Conservation (phyloP, 1,284 basidiomycete genomes). For the Afroboletus lepidellus region DNA sequence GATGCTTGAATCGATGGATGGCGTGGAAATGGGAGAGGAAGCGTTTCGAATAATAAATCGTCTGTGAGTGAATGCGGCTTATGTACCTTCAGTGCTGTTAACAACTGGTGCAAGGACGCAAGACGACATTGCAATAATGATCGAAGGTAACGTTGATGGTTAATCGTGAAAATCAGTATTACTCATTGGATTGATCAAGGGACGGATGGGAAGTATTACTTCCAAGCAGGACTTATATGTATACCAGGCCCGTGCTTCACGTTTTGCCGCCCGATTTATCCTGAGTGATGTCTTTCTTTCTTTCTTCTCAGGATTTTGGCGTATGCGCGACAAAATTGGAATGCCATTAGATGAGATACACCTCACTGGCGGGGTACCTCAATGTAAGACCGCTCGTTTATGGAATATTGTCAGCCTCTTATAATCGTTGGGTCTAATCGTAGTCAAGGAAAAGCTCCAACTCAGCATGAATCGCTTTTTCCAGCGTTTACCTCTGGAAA, state of each 20-base stretch:
- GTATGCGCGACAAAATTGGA: conserved; percentile 75
- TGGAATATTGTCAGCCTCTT: neutral
- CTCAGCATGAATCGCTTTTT: conserved; percentile 71
- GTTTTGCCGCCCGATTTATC: neutral
- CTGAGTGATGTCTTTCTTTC: neutral
- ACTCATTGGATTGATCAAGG: conserved; percentile 36
- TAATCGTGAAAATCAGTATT: neutral
- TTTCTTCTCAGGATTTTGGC: conserved; percentile 63
- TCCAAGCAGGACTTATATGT: conserved; percentile 70
- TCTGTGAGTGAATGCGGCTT: conserved; percentile 45
- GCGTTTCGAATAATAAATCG: conserved; percentile 66
- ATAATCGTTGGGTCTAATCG: neutral
- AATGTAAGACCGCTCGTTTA: conserved; percentile 47
- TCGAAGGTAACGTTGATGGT: conserved; percentile 50
- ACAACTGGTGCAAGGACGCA: conserved; percentile 43
- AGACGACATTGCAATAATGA: conserved; percentile 76
- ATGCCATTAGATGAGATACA: conserved; percentile 74
- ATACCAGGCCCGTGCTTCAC: conserved; percentile 49
- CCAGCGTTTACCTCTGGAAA: conserved; percentile 58
- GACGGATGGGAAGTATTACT: conserved; percentile 65
- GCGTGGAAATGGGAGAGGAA: conserved; percentile 41
- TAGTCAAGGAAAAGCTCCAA: conserved; percentile 68
- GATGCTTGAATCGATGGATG: conserved; percentile 32
- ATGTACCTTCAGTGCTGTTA: neutral
- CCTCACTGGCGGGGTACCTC: conserved; percentile 58